phyloP scores from a whole-genome alignment of 2,329 filamentous ascomycete genomes.

The Cytospora paraplurivora region DNA sequence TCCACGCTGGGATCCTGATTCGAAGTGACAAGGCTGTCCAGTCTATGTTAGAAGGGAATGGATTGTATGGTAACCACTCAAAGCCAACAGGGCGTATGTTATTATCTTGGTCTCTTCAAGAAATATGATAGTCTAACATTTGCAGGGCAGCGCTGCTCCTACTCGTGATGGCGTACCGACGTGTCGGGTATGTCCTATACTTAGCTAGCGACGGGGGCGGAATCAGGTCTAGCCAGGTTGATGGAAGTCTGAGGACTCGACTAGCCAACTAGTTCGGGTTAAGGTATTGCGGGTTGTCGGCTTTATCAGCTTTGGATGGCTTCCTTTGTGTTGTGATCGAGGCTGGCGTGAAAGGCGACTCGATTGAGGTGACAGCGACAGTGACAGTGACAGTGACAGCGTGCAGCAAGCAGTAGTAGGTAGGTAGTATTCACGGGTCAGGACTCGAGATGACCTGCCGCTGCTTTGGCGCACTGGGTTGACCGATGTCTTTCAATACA shows the following conservation, averaged over 20 bases:
- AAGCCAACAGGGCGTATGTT: slow-evolving; percentile 9
- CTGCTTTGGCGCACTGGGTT: background rate
- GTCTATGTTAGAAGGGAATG: background rate
- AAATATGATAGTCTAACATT: slow-evolving; percentile 8
- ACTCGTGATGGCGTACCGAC: background rate
- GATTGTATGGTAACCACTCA: background rate
- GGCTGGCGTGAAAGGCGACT: background rate
- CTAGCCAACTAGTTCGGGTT: background rate
- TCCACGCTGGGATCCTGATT: slow-evolving; percentile 12
- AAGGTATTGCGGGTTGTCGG: background rate
- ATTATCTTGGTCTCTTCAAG: slow-evolving; percentile 11
- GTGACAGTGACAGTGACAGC: too few species aligned
- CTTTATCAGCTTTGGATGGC: background rate
- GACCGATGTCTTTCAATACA: background rate
- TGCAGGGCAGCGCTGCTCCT: background rate
- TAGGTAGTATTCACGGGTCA: background rate
- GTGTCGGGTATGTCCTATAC: background rate
- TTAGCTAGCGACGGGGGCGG: background rate
- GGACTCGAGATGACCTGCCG: background rate
- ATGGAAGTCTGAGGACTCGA: background rate
- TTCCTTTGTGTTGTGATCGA: background rate
- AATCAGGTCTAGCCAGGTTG: background rate
- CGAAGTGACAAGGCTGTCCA: slow-evolving; percentile 10
- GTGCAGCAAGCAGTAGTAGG: background rate
- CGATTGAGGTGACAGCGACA: background rate